Percentiles rank a stretch among this genome's conserved stretches.
Evolutionary conservation across 2,329 filamentous ascomycete species (phyloP).

Genomic region (Arthrobotrys entomopaga): DNA sequence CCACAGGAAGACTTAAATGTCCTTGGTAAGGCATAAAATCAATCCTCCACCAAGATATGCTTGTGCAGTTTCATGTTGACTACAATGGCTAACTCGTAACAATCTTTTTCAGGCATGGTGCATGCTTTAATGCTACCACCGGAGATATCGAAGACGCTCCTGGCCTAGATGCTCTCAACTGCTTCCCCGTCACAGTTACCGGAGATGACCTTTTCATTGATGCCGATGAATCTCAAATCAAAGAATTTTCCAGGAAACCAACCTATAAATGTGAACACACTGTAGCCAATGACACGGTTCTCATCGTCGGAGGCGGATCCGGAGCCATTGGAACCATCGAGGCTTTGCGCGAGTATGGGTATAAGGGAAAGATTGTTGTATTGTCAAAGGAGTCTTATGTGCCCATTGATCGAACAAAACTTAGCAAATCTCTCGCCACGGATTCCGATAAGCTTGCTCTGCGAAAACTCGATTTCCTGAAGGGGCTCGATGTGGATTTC

Average conservation of each 20-base stretch:
- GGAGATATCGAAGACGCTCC: conserved; percentile 97
- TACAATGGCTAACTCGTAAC: background rate
- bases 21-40: conserved; percentile 76
- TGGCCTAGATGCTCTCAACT: conserved; percentile 83
- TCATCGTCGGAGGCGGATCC: conserved; percentile 88
- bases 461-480: conserved; percentile 81
- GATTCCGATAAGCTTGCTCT: conserved; percentile 81
- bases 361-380: conserved; percentile 80
- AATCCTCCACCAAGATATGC: too few relatives aligned
- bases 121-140: conserved; percentile 88
- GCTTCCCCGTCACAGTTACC: conserved; percentile 82
- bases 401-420: conserved; percentile 91
- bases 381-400: conserved; percentile 85
- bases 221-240: conserved; percentile 81
- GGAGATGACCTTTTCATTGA: conserved; percentile 85
- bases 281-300: conserved; percentile 67
- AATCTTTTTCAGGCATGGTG: conserved; percentile 64
- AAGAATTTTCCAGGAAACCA: conserved; percentile 76
- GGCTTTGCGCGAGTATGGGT: conserved; percentile 82
- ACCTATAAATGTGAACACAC: conserved; percentile 73
- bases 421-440: conserved; percentile 90
- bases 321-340: conserved; percentile 84
- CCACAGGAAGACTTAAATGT: conserved; percentile 85
- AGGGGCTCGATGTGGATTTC: conserved; percentile 69
- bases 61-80: background rate